Evolutionary conservation across 148 eudicot species (phyloP), one percentile per base, ranked within the genome.

Genomic region (Chenopodium formosanum): DNA sequence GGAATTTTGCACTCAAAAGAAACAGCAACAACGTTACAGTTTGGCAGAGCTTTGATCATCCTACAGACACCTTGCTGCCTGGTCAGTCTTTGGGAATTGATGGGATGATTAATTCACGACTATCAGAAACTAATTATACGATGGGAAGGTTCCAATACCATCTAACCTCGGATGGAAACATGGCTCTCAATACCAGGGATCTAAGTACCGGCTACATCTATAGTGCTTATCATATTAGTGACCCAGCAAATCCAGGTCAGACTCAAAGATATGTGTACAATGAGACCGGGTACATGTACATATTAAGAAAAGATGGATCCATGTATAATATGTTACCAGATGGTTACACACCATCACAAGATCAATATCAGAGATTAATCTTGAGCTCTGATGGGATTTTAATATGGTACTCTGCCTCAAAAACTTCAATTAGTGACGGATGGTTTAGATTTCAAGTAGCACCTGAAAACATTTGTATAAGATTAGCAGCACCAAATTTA

Each of bases 1-100:
- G 94, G 3, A 93, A 89, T 48, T 83, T 93, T 25, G 73, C 48
- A 58, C 86, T 90, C 3, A 63, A 29, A 9, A 47, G 80, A 14
- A 53, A 52, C 66, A 76, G 10, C 63, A 37, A 56, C 17, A 77
- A 72, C 37, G 7, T 6, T 27, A 37, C 60, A 7, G 9, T 81
- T 5, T 90, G 92, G 92, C 85, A 90, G 56, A 90, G 89, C 82
- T 90, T 88, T 81, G 50, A 71, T 2, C 4, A 83, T 75, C 90
- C 91, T 1, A 86, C 88, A 29, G 90, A 89, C 79, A 90, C 91
- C 62, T 69, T 89, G 78, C 82, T 90, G 80, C 93, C 93, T 23
- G 69, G 85, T 22, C 91, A 86, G 52, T 71, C 44, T 32, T 69
- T 91, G 75, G 79, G 60, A 23, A 40, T 5, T 9, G 86, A 83